Evolutionary conservation across 1,284 basidiomycete genomes (phyloP).

Genomic region (Singerocomus rubriflavus): DNA sequence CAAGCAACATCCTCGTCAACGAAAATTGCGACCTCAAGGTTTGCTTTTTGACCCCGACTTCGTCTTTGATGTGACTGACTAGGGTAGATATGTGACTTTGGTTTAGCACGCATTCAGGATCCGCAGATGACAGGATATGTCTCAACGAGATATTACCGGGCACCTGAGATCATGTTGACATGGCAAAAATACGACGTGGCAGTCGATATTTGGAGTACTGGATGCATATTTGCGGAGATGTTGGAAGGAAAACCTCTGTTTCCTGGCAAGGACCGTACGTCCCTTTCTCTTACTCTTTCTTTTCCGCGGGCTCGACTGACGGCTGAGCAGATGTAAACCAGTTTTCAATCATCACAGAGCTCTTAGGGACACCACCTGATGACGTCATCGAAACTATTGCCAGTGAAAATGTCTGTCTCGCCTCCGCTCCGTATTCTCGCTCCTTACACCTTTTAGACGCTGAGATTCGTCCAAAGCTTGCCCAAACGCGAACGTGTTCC

Average conservation of each 20-base stretch:
- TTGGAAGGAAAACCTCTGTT: conserved; percentile 98
- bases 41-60: conserved; percentile 17
- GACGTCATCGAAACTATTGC: conserved; percentile 99
- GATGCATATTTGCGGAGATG: conserved; percentile 99
- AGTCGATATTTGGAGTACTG: conserved; percentile 98
- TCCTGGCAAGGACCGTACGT: conserved; percentile 95
- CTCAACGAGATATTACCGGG: conserved; percentile 97
- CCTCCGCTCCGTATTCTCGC: not conserved
- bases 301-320: conserved; percentile 1
- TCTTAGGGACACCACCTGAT: conserved; percentile 96
- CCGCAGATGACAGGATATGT: conserved; percentile 99
- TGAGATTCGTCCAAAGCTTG: conserved; percentile 97
- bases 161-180: conserved; percentile 99
- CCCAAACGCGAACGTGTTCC: conserved; percentile 96
- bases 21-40: conserved; percentile 98
- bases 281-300: not conserved
- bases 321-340: conserved; percentile 91
- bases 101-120: conserved; percentile 93
- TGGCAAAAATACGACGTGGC: conserved; percentile 99
- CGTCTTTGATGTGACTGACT: conserved; percentile 12
- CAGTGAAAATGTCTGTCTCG: conserved; percentile 83
- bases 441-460: conserved; percentile 59
- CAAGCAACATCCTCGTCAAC: conserved; percentile 99
- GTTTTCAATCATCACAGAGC: conserved; percentile 99
- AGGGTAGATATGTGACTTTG: conserved; percentile 93